Evolutionary conservation across 192 early-diverging fungal genomes (phyloP), one percentile per base, ranked within the genome.

Genomic region (Coemansia biformis): DNA sequence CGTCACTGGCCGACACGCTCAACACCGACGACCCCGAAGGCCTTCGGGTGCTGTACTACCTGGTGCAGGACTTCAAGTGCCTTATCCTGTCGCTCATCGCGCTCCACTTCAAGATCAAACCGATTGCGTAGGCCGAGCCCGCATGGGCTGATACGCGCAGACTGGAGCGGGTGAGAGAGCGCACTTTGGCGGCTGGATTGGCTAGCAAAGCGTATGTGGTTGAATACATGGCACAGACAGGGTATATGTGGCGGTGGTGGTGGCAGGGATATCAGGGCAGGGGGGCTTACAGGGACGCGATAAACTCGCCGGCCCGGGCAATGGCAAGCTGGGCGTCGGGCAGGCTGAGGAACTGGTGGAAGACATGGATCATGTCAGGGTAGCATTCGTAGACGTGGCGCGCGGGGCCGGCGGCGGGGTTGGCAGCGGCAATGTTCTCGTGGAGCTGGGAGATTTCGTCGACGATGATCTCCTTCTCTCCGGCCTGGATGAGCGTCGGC

Each of bases 11-110:
- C 1, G 93, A 99, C 47, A 88, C 96, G 5, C 83, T 86, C 46
- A 79, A 83, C 17, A 89, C 88, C 49, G 76, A 88, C 24, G 96
- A 99, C 56, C 92, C 96, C 7, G 92, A 97, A 37, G 93, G 93
- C 13, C 77, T 99, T 22, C 83, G 90, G 18, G 85, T 86, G 5
- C 90, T 99, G 43, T 99, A 99, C 61, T 99, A 96, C 57, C 62
- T 99, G 46, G 83, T 96, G n/a, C 93, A 99, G 69, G 96, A 99
- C 71, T 80, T 99, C 30, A 97, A 96, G 60, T 93, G 91, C 50
- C 78, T 95, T 34, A 86, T 99, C 16, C 89, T 97, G 60, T 96
- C 93, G 24, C 76, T 99, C 24, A 90, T 99, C 53, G 81, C 91
- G 4, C 69, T 94, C 51, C 93, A 97, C 70, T 99, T 94, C 75